Evolutionary conservation across 106 monocot species (phyloP).

Genomic region (Hemerocallis citrina): DNA sequence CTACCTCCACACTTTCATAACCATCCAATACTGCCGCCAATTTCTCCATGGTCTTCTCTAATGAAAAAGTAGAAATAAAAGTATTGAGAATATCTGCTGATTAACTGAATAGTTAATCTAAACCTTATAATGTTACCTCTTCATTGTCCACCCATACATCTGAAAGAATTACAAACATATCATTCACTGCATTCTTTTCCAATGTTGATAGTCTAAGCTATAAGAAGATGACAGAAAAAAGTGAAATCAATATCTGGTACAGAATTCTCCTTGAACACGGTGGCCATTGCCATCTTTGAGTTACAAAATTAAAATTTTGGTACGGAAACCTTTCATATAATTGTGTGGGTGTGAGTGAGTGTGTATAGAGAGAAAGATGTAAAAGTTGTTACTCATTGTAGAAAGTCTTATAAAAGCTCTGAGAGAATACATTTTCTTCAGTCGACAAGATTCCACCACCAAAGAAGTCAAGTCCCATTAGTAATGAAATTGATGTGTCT

Average conservation of each 20-base stretch:
- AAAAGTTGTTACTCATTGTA: not conserved
- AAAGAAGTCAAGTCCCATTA: constrained; percentile 94
- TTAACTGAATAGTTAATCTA: not conserved
- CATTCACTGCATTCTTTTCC: constrained; percentile 92
- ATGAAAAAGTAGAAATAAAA: constrained; percentile 17
- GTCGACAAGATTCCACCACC: constrained; percentile 65
- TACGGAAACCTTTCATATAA: not conserved
- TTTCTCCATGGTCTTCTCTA: constrained; percentile 88
- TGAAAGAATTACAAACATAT: constrained; percentile 98
- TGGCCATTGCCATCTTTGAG: not conserved
- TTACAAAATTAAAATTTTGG: not conserved
- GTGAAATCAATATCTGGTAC: not conserved
- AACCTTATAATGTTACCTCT: constrained; percentile 52
- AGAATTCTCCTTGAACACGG: no score
- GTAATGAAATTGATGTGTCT: constrained; percentile 60
- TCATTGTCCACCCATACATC: constrained; percentile 93
- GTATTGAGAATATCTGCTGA: constrained; percentile 12
- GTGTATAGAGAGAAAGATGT: not conserved
- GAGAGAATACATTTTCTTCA: constrained; percentile 74
- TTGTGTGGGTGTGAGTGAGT: not conserved
- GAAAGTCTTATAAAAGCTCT: not conserved
- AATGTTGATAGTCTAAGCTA: constrained; percentile 60
- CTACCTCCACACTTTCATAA: constrained; percentile 82
- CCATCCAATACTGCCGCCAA: constrained; percentile 78
- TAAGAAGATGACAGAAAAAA: constrained; percentile 10